Evolutionary conservation across 768 basidiomycete genomes (phyloP).

Genomic region (Boletus rubropictus): DNA sequence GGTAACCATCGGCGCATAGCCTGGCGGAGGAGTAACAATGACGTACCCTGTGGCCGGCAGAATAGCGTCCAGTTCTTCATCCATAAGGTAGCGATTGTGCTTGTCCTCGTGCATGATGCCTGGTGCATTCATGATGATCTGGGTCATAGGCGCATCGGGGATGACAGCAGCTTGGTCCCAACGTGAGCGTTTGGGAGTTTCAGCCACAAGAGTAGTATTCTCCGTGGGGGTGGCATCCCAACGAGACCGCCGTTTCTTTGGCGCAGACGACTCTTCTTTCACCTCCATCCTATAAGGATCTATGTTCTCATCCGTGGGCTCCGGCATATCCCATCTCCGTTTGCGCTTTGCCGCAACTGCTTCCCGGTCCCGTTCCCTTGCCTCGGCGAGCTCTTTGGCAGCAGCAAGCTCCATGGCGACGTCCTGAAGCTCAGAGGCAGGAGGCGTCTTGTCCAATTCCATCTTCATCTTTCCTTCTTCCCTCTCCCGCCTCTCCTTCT

Average conservation of each 20-base stretch:
- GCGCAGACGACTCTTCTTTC: slow-evolving; percentile 69
- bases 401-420: slow-evolving; percentile 65
- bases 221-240: slow-evolving; percentile 95
- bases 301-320: slow-evolving; percentile 58
- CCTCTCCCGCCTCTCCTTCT: slow-evolving; percentile 74
- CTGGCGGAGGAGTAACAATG: slow-evolving; percentile 90
- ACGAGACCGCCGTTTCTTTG: slow-evolving; percentile 89
- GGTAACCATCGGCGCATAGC: slow-evolving; percentile 76
- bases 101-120: slow-evolving; percentile 86
- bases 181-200: slow-evolving; percentile 84
- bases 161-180: slow-evolving; percentile 94
- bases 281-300: slow-evolving; percentile 58
- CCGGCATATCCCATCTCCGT: slow-evolving; percentile 73
- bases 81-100: slow-evolving; percentile 91
- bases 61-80: slow-evolving; percentile 91
- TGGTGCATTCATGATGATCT: slow-evolving; percentile 85
- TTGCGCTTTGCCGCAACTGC: slow-evolving; percentile 60
- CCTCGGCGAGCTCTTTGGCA: slow-evolving; percentile 32
- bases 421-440: slow-evolving; percentile 69
- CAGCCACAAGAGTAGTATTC: slow-evolving; percentile 37
- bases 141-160: slow-evolving; percentile 63
- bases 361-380: slow-evolving; percentile 35
- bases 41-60: slow-evolving; percentile 83
- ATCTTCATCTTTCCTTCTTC: slow-evolving; percentile 71
- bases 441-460: slow-evolving; percentile 91